A percentile compares a stretch with the other conserved stretches of the same genome.
These are phyloP conservation scores for Acrocalymma vagum DNA, from an alignment of 2,329 filamentous ascomycete species.

Conservation along the genomic window DNA sequence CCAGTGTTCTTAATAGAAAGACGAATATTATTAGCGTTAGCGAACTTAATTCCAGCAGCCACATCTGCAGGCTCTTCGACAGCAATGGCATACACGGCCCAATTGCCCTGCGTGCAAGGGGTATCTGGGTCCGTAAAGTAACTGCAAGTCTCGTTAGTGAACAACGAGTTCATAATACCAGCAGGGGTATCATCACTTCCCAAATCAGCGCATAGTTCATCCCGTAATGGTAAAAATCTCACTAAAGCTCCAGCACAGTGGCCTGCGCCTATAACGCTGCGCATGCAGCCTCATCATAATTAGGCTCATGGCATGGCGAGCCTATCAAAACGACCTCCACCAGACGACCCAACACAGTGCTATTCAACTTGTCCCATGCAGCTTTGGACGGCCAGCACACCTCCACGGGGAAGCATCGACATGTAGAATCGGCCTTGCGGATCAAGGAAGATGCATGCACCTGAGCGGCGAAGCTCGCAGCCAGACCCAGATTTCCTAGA, in stretches of 20 bases:
- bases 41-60: conserved; percentile 13
- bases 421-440: too few relatives aligned
- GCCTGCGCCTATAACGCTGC: conserved; percentile 16
- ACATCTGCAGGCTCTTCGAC: conserved; percentile 9
- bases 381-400: conserved; percentile 36
- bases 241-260: too few relatives aligned
- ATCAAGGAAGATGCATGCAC: too few relatives aligned
- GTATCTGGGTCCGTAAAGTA: conserved; percentile 33
- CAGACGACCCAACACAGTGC: conserved; percentile 40
- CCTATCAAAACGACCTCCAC: conserved; percentile 47
- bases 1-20: conserved; percentile 20
- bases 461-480: too few relatives aligned
- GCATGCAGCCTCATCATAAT: conserved; percentile 16
- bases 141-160: conserved; percentile 50
- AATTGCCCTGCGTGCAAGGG: conserved; percentile 32
- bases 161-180: conserved; percentile 47
- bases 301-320: conserved; percentile 38
- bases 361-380: conserved; percentile 40
- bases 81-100: conserved; percentile 38
- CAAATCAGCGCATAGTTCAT: too few relatives aligned
- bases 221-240: too few relatives aligned
- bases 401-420: conserved; percentile 34
- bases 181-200: neutral
- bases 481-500: too few relatives aligned
- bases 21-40: conserved; percentile 14